Base-by-base conservation (phyloP, 306 rosid genomes). In the Ziziphus jujuba region DNA sequence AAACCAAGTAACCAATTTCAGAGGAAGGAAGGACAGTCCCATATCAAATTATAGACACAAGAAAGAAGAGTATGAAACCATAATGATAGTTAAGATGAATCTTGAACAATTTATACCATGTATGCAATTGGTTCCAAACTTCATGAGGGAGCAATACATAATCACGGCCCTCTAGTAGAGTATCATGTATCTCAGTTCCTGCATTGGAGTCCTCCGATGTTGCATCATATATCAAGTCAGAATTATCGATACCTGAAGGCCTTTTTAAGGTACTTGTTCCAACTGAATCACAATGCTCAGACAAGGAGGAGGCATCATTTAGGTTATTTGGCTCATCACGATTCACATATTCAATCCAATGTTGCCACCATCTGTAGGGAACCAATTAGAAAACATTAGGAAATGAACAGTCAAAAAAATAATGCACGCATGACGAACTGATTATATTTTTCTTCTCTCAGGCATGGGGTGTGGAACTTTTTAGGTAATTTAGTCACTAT, bases 321-420 rank as follows among this genome's bases (percentile, higher is more conserved):
- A 79, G 61, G 72, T 79, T 81, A 75, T 80, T 87, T 35, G 89
- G 75, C 70, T 92, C 96, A 44, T 90, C 98, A 69, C 90, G 97
- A 82, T 93, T 93, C 69, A 90, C 98, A 72, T 93, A 93, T 67
- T 90, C 96, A 76, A 90, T 88, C 98, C 98, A 93, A 74, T 86
- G 78, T 75, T 90, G 97, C 98, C 98, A 93, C 98, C 98, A 93
- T 78, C 98, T 93, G 84, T 72, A 50, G 24, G 61, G 36, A 75
- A 77, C 58, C 48, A 50, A 72, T 57, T 60, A 72, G 21, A 38
- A 66, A 59, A 64, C 66, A 38, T 66, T 38, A 38, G 12, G 2
- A 9, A 12, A 40, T 12, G 14, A 40, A 40, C 11, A 40, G 12
- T 40, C 9, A 12, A 40, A 40, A n/a, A 40, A 12, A 12, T 12